Percentiles rank a stretch among this genome's conserved stretches.
phyloP scores from a whole-genome alignment of 306 rosid genomes.

The Lupinus albus region DNA sequence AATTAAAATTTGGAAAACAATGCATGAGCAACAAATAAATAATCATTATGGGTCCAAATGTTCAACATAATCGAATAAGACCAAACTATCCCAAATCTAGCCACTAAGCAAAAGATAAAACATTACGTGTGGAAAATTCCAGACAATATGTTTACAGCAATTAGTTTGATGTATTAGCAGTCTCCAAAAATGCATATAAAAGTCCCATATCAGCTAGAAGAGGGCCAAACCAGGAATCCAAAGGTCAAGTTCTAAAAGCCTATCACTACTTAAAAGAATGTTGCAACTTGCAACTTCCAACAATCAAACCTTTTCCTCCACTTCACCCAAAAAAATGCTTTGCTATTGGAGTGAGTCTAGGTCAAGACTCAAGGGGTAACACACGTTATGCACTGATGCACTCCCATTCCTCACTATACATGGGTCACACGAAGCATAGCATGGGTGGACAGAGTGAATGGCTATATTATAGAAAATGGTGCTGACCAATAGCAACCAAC shows the following conservation, averaged over 20 bases:
- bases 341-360: neutral
- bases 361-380: conserved; percentile 18
- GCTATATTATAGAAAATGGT: neutral
- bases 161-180: conserved; percentile 17
- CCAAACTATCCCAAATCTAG: conserved; percentile 16
- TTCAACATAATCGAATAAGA: neutral
- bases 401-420: conserved; percentile 18
- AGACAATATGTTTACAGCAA: conserved; percentile 6
- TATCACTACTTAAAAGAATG: conserved; percentile 8
- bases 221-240: conserved; percentile 13
- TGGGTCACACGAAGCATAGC: conserved; percentile 13
- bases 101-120: conserved; percentile 32
- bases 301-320: conserved; percentile 24
- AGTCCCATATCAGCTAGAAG: conserved; percentile 31
- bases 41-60: conserved; percentile 17
- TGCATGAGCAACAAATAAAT: conserved; percentile 33
- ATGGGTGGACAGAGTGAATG: conserved; percentile 20
- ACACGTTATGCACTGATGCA: conserved; percentile 12
- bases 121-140: conserved; percentile 5
- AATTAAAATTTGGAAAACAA: conserved; percentile 28
- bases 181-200: conserved; percentile 30
- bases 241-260: conserved; percentile 15
- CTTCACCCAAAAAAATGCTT: conserved; percentile 4
- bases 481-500: too few species aligned
- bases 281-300: conserved; percentile 12